A percentile compares a stretch with the other conserved stretches of the same genome.
phyloP scores from a whole-genome alignment of 2,329 filamentous ascomycete genomes.

The Fusarium sp. region DNA sequence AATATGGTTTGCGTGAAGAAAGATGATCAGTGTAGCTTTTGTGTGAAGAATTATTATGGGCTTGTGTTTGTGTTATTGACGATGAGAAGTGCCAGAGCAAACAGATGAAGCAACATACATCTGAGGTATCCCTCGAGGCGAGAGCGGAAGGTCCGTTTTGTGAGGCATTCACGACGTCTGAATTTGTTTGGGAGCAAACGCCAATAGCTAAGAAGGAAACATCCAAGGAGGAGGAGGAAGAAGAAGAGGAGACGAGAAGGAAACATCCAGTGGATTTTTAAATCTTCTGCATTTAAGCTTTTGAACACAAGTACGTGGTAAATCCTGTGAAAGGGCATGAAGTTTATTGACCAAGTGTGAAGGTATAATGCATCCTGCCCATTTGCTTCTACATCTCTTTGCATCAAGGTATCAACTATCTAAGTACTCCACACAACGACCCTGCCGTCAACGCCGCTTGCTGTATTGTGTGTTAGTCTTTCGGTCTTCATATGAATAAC shows the following conservation, averaged over 20 bases:
- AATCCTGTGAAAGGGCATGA: neutral
- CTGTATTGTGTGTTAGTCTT: conserved; percentile 56
- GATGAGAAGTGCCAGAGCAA: neutral
- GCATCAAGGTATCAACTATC: conserved; percentile 19
- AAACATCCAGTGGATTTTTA: neutral
- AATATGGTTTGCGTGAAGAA: neutral
- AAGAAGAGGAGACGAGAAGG: neutral
- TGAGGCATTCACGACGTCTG: neutral
- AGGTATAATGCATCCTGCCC: neutral
- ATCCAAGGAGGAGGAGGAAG: neutral
- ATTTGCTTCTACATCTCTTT: conserved; percentile 2
- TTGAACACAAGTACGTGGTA: neutral
- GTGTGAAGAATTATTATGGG: no score
- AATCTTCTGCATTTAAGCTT: neutral
- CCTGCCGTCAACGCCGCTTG: conserved; percentile 84
- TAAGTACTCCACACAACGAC: conserved; percentile 82
- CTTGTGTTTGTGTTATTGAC: neutral
- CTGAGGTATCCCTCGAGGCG: neutral
- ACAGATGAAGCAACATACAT: neutral
- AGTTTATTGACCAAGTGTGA: neutral
- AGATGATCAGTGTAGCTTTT: neutral
- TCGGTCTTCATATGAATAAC: neutral
- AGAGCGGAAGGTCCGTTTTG: neutral
- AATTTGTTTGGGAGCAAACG: neutral
- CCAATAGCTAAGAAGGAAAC: neutral